Conservation (phyloP, 2,329 filamentous ascomycete species). For the Plenodomus lindquistii region DNA sequence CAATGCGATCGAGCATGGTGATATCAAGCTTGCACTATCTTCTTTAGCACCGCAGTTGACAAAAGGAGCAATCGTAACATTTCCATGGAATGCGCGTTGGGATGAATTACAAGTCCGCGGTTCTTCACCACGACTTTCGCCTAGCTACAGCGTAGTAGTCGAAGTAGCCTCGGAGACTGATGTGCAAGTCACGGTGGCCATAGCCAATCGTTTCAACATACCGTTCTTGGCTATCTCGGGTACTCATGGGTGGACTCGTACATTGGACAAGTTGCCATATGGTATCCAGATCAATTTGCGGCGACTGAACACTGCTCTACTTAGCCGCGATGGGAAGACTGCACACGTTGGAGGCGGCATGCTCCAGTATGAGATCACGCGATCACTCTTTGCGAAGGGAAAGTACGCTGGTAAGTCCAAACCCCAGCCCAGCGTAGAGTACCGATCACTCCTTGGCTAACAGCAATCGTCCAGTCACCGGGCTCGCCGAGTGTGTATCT, state of each 20-base stretch:
- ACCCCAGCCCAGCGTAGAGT: neutral
- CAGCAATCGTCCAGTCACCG: constrained; percentile 11
- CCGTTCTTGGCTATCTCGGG: constrained; percentile 43
- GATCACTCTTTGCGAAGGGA: constrained; percentile 27
- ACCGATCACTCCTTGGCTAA: no score
- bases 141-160: constrained; percentile 17
- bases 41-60: constrained; percentile 9
- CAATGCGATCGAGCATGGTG: neutral
- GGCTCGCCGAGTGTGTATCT: constrained; percentile 42
- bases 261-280: constrained; percentile 24
- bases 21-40: constrained; percentile 1
- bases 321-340: constrained; percentile 24
- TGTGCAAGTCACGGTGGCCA: constrained; percentile 13
- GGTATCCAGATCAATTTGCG: constrained; percentile 41
- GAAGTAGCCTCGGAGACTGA: constrained; percentile 21
- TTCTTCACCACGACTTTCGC: constrained; percentile 20
- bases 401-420: constrained; percentile 36
- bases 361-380: constrained; percentile 28
- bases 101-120: constrained; percentile 15
- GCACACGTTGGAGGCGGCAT: constrained; percentile 36
- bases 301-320: constrained; percentile 25
- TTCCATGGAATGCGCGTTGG: constrained; percentile 19
- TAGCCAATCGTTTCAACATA: constrained; percentile 26
- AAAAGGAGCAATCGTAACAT: constrained; percentile 11
- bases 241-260: constrained; percentile 38